A percentile compares a stretch with the other conserved stretches of the same genome.
Evolutionary conservation across 148 eudicot species (phyloP).

Genomic region (Heliamphora exappendiculata): DNA sequence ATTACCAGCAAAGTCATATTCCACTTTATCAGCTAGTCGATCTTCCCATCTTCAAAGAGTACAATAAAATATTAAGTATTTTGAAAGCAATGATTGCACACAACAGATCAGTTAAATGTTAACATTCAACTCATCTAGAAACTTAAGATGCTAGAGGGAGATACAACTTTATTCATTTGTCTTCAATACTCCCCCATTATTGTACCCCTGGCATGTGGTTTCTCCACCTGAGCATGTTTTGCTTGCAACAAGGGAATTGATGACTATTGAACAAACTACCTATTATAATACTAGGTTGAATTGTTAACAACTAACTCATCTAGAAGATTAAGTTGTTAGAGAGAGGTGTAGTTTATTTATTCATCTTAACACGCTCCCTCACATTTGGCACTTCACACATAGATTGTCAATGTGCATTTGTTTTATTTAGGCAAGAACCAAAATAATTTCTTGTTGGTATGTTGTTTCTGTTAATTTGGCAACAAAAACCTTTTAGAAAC

Average conservation of each 20-base stretch:
- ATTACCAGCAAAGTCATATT: slow-evolving; percentile 68
- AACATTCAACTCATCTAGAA: not conserved
- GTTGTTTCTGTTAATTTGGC: too few species aligned
- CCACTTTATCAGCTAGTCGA: slow-evolving; percentile 49
- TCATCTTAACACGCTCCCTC: not conserved
- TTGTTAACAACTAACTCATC: not conserved
- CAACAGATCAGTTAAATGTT: not conserved
- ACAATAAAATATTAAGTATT: not conserved
- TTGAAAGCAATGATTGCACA: not conserved
- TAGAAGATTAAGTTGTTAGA: not conserved
- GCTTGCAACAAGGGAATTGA: not conserved
- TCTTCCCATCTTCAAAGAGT: slow-evolving; percentile 80
- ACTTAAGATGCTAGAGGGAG: not conserved
- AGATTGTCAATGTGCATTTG: not conserved
- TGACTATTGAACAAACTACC: not conserved
- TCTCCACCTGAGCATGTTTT: not conserved
- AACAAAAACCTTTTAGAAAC: too few species aligned
- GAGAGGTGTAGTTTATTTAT: not conserved
- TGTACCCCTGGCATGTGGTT: not conserved
- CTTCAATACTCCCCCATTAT: not conserved
- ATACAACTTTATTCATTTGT: not conserved
- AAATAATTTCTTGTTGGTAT: too few species aligned
- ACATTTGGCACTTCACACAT: not conserved
- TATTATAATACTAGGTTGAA: not conserved
- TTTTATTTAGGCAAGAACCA: not conserved